Evolutionary conservation across 2,329 filamentous ascomycete species (phyloP), one percentile per base, ranked within the genome.

Genomic region (Lizonia empirigonia): DNA sequence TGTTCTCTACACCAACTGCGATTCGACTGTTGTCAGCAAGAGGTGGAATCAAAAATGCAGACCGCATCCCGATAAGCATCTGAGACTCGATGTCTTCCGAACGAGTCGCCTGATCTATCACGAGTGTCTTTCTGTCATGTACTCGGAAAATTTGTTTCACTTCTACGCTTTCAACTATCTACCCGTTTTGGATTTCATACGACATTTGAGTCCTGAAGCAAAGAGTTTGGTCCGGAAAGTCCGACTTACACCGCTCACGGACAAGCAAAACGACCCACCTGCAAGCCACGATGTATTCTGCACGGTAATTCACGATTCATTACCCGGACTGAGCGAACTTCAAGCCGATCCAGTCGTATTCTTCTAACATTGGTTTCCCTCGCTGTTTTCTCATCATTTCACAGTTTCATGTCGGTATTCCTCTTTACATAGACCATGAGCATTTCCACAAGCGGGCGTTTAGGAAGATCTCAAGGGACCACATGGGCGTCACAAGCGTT

Each of bases 1-100:
- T 51, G 70, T 77, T 10, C 68, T 80, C 52, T 75, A 76, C 60
- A 79, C 76, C 24, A 71, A 77, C 58, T 75, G 75, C 55, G 72
- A 75, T 19, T 59, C 72, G 7, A 69, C 60, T 15, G 64, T 63
- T 8, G 59, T 79, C 42, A 74, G 71, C 57, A 68, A 68, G 45
- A 71, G 67, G 44, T 73, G 67, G 67, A 72, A 71, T 46, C 63
- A 64, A 39, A 66, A 70, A 44, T 67, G 65, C 50, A 64, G 64
- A 19, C 67, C 69, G 10, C 67, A 71, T 49, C 66, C 68, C 20
- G 70, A 72, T 42, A 68, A 64, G 44, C 48, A 64, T 26, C 56
- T 69, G 23, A 63, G 58, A 15, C 69, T 74, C 36, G 69, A 72
- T 30, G 59, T 74, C 39, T 62, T 74, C 29, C 67, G 69, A 4